Evolutionary conservation across 768 basidiomycete genomes (phyloP).

Genomic region (Leccinum truebloodii): DNA sequence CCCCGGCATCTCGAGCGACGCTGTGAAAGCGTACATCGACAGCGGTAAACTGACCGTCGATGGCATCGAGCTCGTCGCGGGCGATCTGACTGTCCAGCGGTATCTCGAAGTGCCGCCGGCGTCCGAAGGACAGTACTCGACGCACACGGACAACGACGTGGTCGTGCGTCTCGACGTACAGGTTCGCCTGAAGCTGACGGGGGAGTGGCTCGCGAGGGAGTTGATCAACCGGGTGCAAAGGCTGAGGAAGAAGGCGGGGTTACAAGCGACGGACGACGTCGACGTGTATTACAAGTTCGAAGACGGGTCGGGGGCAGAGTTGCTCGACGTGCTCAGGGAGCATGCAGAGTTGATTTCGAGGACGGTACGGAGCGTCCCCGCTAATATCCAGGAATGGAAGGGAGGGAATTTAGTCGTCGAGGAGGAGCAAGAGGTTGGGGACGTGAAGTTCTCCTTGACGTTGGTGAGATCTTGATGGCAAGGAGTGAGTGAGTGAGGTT

Average conservation of each 20-base stretch:
- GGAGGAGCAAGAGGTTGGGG: slow-evolving; percentile 86
- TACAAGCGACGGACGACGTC: slow-evolving; percentile 94
- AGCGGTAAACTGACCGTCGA: slow-evolving; percentile 82
- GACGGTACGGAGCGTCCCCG: slow-evolving; percentile 73
- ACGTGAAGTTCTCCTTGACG: slow-evolving; percentile 72
- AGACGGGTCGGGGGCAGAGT: slow-evolving; percentile 61
- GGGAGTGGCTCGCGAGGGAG: slow-evolving; percentile 88
- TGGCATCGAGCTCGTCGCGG: slow-evolving; percentile 84
- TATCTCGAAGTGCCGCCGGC: slow-evolving; percentile 78
- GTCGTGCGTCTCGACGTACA: slow-evolving; percentile 91
- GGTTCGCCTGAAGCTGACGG: slow-evolving; percentile 80
- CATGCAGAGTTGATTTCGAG: slow-evolving; percentile 70
- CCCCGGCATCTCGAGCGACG: slow-evolving; percentile 77
- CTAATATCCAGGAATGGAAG: slow-evolving; percentile 54
- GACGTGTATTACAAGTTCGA: slow-evolving; percentile 84
- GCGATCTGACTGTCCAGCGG: slow-evolving; percentile 90
- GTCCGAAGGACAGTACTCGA: slow-evolving; percentile 66
- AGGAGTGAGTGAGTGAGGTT: neutral
- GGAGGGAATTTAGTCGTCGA: slow-evolving; percentile 61
- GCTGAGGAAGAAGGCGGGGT: slow-evolving; percentile 91
- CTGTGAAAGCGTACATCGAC: slow-evolving; percentile 72
- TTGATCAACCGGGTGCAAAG: slow-evolving; percentile 93
- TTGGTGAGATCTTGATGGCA: slow-evolving; percentile 45
- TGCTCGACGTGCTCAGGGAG: slow-evolving; percentile 62
- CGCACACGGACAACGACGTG: slow-evolving; percentile 92